phyloP scores from a whole-genome alignment of 257 asterid genomes.

The Solanum bulbocastanum region DNA sequence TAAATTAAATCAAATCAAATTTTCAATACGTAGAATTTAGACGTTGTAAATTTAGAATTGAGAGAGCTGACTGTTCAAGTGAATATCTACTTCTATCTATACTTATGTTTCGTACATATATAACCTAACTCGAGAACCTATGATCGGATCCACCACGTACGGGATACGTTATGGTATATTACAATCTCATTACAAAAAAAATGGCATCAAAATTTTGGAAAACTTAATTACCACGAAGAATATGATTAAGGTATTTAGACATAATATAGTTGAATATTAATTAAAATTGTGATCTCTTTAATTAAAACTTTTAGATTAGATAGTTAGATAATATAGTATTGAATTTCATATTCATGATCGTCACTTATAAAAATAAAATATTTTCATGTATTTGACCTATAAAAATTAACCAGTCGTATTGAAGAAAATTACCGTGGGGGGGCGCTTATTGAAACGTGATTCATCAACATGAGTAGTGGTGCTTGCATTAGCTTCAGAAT shows the following conservation, averaged over 20 bases:
- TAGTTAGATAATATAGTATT: neutral
- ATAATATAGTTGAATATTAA: neutral
- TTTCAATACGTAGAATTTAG: too few relatives aligned
- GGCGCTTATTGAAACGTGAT: conserved; percentile 42
- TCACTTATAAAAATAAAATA: neutral
- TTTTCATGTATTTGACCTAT: neutral
- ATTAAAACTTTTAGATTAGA: neutral
- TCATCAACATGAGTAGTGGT: conserved; percentile 16
- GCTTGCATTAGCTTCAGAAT: conserved; percentile 14
- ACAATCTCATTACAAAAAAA: neutral
- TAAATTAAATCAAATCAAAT: neutral
- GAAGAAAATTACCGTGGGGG: conserved; percentile 27
- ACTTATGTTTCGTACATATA: neutral
- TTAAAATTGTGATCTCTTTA: neutral
- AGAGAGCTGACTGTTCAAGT: neutral
- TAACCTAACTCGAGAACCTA: neutral
- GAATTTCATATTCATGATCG: neutral
- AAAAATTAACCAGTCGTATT: neutral
- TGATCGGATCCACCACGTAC: neutral
- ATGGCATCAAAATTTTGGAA: neutral
- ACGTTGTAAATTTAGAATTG: neutral
- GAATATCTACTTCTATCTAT: neutral
- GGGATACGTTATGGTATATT: neutral
- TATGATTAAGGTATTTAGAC: neutral
- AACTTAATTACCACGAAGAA: neutral